Percentiles rank a stretch among this genome's conserved stretches.
Evolutionary conservation across 129 eudicot species (phyloP).

Genomic region (Helianthus tuberosus): DNA sequence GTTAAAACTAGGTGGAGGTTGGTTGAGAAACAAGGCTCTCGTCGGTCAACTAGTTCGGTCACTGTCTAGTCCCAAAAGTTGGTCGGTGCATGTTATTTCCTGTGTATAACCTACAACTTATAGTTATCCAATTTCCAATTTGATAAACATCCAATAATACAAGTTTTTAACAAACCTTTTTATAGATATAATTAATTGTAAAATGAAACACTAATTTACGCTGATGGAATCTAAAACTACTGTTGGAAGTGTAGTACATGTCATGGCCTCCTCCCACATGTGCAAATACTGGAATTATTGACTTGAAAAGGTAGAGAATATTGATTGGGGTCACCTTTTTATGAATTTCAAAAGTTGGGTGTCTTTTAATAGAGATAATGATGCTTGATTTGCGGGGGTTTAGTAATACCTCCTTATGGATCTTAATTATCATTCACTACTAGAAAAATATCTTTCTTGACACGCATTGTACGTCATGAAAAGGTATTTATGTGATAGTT

Average conservation of each 20-base stretch:
- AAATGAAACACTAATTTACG: background rate
- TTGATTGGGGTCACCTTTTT: conserved; percentile 37
- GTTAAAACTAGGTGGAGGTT: background rate
- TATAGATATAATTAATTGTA: background rate
- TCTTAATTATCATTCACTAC: background rate
- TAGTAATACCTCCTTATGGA: background rate
- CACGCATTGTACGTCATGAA: no score
- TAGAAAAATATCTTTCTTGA: no score
- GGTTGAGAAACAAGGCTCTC: no score
- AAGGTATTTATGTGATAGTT: no score
- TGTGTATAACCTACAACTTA: background rate
- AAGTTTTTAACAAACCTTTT: background rate
- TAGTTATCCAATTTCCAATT: background rate
- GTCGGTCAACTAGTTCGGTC: background rate
- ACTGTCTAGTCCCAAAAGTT: conserved; percentile 3
- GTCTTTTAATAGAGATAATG: conserved; percentile 19
- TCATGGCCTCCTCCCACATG: conserved; percentile 30
- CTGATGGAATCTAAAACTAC: background rate
- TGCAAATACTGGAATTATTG: conserved; percentile 31
- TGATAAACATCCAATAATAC: background rate
- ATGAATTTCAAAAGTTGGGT: conserved; percentile 31
- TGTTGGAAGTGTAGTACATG: conserved; percentile 5
- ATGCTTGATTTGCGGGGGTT: conserved; percentile 23
- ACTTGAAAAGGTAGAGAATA: conserved; percentile 18
- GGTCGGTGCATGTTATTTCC: background rate